A percentile compares a stretch with the other conserved stretches of the same genome.
Conservation (phyloP, 306 rosid species). For the Cucurbita pepo region DNA sequence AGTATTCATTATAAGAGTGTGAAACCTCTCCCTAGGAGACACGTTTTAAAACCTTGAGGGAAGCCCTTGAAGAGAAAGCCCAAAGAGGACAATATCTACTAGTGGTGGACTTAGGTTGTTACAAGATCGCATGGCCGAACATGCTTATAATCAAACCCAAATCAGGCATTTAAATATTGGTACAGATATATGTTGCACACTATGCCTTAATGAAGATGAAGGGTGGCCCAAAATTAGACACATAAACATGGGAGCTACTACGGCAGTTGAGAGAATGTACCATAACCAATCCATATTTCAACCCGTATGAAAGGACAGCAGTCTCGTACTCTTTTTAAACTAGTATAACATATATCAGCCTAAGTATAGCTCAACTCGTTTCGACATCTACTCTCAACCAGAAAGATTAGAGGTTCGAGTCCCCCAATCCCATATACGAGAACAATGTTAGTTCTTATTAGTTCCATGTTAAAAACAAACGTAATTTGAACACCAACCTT, state of each 20-base stretch:
- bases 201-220: not conserved
- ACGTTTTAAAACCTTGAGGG: too few relatives aligned
- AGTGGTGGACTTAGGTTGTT: too few relatives aligned
- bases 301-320: not conserved
- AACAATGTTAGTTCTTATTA: not conserved
- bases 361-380: not conserved
- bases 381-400: not conserved
- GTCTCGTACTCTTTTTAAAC: not conserved
- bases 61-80: too few relatives aligned
- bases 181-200: not conserved
- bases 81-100: too few relatives aligned
- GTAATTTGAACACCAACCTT: not conserved
- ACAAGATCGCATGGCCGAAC: not conserved
- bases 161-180: not conserved
- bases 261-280: not conserved
- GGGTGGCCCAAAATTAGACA: not conserved
- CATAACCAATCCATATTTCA: not conserved
- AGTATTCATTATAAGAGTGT: too few relatives aligned
- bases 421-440: not conserved
- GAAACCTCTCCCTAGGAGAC: too few relatives aligned
- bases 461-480: not conserved
- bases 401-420: too few relatives aligned
- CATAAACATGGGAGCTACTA: not conserved
- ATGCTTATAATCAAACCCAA: too few relatives aligned
- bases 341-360: not conserved